Percentiles rank a stretch among this genome's conserved stretches.
phyloP scores from a whole-genome alignment of 2,329 filamentous ascomycete genomes.

The Macrophomina pseudophaseolina region DNA sequence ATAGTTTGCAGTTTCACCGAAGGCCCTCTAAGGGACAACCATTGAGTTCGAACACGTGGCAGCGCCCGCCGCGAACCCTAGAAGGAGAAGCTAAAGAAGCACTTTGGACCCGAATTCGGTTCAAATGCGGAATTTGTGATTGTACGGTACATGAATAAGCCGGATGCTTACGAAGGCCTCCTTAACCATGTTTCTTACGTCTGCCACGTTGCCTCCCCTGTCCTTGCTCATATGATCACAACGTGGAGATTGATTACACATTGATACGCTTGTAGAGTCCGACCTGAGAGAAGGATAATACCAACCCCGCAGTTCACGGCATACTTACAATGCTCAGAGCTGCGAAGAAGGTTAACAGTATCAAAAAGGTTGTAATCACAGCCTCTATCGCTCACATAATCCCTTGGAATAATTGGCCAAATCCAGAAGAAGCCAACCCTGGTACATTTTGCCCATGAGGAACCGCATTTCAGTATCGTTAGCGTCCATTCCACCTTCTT shows the following conservation, averaged over 20 bases:
- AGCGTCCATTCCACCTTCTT: conserved; percentile 37
- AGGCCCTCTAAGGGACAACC: too few relatives aligned
- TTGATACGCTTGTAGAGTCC: conserved; percentile 1
- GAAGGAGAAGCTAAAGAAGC: conserved; percentile 25
- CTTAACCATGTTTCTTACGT: conserved; percentile 35
- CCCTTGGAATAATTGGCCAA: conserved; percentile 18
- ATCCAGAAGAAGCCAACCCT: not conserved
- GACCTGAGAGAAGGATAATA: conserved; percentile 31
- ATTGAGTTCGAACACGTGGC: conserved; percentile 10
- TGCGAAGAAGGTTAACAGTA: conserved; percentile 31
- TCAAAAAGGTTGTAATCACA: conserved; percentile 37
- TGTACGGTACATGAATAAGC: conserved; percentile 30
- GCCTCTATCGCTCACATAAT: conserved; percentile 33
- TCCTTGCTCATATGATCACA: conserved; percentile 26
- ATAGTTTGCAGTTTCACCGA: too few relatives aligned
- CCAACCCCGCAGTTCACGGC: conserved; percentile 37
- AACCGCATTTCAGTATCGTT: conserved; percentile 33
- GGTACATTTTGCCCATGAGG: conserved; percentile 27
- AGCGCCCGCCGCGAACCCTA: conserved; percentile 29
- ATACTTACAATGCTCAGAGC: conserved; percentile 34
- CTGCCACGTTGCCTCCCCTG: conserved; percentile 39
- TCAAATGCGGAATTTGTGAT: conserved; percentile 29
- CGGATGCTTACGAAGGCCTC: conserved; percentile 29
- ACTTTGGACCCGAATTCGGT: conserved; percentile 27
- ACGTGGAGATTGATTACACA: not conserved